Evolutionary conservation across 129 eudicot genomes (phyloP).

Genomic region (Rutidosis leptorrhynchoides): DNA sequence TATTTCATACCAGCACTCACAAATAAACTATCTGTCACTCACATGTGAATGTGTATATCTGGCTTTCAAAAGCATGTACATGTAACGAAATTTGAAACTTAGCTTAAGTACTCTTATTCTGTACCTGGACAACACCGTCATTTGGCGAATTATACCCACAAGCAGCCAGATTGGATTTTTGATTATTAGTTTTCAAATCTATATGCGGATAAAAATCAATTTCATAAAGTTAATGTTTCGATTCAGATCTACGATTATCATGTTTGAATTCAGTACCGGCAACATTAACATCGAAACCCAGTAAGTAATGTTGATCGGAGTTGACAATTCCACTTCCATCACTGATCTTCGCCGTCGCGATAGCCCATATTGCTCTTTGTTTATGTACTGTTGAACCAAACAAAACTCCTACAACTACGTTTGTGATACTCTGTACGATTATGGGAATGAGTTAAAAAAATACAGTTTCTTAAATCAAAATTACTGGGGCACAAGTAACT

Average conservation of each 20-base stretch:
- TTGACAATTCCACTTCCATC: slow-evolving; percentile 20
- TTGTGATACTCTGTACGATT: too few relatives aligned
- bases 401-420: too few relatives aligned
- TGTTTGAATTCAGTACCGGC: slow-evolving; percentile 28
- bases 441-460: too few relatives aligned
- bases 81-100: slow-evolving; percentile 31
- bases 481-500: too few relatives aligned
- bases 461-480: too few relatives aligned
- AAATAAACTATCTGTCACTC: neutral
- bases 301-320: slow-evolving; percentile 13
- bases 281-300: slow-evolving; percentile 30
- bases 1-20: neutral
- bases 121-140: slow-evolving; percentile 86
- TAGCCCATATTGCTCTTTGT: too few relatives aligned
- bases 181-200: too few relatives aligned
- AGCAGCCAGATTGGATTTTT: too few relatives aligned
- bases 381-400: too few relatives aligned
- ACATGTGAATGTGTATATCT: neutral
- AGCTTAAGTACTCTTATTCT: slow-evolving; percentile 23
- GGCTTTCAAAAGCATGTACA: slow-evolving; percentile 3
- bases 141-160: slow-evolving; percentile 29
- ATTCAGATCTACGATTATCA: slow-evolving; percentile 27
- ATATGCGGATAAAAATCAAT: slow-evolving; percentile 60
- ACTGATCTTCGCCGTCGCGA: slow-evolving; percentile 26
- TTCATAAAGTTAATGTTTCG: slow-evolving; percentile 52